phyloP scores from a whole-genome alignment of 2,329 filamentous ascomycete species.

The Pleomassaria siparia region DNA sequence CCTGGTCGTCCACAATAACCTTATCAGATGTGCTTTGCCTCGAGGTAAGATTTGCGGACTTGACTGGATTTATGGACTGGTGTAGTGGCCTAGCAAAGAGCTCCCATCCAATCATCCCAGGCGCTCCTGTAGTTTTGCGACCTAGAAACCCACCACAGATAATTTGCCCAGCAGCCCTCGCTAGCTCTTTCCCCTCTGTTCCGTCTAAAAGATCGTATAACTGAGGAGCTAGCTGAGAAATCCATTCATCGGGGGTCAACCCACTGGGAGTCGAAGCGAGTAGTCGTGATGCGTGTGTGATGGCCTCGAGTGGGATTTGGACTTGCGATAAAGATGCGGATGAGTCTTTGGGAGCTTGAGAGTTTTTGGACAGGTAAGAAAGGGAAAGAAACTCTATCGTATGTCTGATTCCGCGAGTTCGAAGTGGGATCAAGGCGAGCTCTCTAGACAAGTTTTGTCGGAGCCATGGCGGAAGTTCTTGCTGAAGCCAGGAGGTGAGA shows the following conservation, averaged over 20 bases:
- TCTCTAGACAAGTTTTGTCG: conserved; percentile 57
- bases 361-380: conserved; percentile 59
- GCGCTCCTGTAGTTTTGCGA: conserved; percentile 63
- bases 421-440: conserved; percentile 63
- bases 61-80: conserved; percentile 49
- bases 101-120: conserved; percentile 63
- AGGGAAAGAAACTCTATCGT: conserved; percentile 72
- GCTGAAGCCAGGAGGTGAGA: conserved; percentile 63
- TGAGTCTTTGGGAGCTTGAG: conserved; percentile 39
- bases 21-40: conserved; percentile 51
- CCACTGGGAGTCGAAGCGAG: conserved; percentile 61
- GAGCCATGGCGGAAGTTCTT: conserved; percentile 63
- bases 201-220: conserved; percentile 65
- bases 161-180: conserved; percentile 61
- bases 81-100: conserved; percentile 63
- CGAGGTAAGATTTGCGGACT: conserved; percentile 27
- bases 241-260: conserved; percentile 61
- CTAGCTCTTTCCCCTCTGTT: conserved; percentile 57
- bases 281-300: conserved; percentile 64
- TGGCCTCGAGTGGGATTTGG: conserved; percentile 67
- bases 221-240: conserved; percentile 61
- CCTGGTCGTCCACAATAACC: conserved; percentile 51
- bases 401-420: conserved; percentile 64
- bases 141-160: conserved; percentile 69
- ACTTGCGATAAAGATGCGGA: conserved; percentile 45